Base-by-base conservation (phyloP, 2,329 filamentous ascomycete genomes). In the Bipolaris cookei region DNA sequence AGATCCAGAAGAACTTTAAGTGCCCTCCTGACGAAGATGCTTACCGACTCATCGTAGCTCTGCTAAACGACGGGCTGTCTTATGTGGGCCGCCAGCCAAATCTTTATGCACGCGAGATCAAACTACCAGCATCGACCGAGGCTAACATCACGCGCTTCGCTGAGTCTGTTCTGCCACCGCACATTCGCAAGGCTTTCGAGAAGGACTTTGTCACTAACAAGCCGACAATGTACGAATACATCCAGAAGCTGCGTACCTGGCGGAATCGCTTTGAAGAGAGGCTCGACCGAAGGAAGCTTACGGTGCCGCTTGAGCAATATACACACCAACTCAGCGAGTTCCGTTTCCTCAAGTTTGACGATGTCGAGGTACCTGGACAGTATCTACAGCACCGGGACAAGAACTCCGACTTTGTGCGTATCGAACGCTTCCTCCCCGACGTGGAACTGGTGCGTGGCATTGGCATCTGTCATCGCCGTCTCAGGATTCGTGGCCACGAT, bases 1-100 rank as follows among this genome's bases (percentile, higher is more conserved):
- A 98, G 78, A 97, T 99, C 57, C 90, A 95, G 76, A 98, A 98
- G 82, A 90, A 98, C 78, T 99, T 99, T 85, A 99, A 99, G 79
- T 98, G 95, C 70, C 94, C 94, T 13, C 94, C 94, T 0, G 95
- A 99, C 69, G 95, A 99, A 76, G 95, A 99, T 79, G 96, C 95
- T 2, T 98, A 98, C 77, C 86, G 95, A 47, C 83, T 99, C 14
- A 99, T 99, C 64, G 94, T 98, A n/a, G 96, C 95, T 2, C 81
- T 99, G 10, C 86, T 99, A 20, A 99, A 99, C 74, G 95, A 99
- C 76, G 95, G 92, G 0, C 80, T 99, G 51, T 92, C 92, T 25
- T 97, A 97, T 68, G 92, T 98, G 39, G 92, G 91, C 63, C 88
- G 94, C 45, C 91, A 91, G 77, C 94, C 94, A 10, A 84, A 85